These are phyloP conservation scores for Hericium rajendrae DNA, from an alignment of 768 basidiomycete genomes.

Conservation along the genomic window DNA sequence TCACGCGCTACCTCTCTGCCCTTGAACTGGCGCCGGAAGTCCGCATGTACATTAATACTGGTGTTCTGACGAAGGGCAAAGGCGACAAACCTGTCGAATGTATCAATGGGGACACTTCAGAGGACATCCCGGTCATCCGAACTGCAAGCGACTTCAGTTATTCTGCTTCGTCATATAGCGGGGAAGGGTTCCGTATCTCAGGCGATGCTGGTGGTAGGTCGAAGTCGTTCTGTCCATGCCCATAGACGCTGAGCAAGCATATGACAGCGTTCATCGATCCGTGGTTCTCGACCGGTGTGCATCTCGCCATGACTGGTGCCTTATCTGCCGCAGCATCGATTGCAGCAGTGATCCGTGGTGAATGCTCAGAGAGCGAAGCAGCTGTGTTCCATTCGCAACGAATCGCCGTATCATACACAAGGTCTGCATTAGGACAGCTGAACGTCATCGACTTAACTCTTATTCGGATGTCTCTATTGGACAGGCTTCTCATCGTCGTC, in stretches of 20 bases:
- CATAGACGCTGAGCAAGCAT: no score
- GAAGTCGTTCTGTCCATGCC: no score
- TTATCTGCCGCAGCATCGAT: constrained; percentile 39
- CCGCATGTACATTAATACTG: not conserved
- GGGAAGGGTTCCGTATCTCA: constrained; percentile 23
- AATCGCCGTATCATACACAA: constrained; percentile 36
- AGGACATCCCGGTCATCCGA: constrained; percentile 5
- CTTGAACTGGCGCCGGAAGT: not conserved
- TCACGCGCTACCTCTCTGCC: not conserved
- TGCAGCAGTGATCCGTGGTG: constrained; percentile 36
- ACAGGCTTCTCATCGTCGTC: constrained; percentile 16
- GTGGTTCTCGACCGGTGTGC: constrained; percentile 50
- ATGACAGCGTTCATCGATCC: constrained; percentile 43
- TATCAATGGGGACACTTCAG: no score
- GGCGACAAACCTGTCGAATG: not conserved
- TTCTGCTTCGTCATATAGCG: constrained; percentile 22
- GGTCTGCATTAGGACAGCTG: constrained; percentile 22
- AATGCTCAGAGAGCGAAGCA: constrained; percentile 34
- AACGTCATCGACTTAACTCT: no score
- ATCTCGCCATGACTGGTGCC: constrained; percentile 41
- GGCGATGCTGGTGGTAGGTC: constrained; percentile 32
- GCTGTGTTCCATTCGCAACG: constrained; percentile 32
- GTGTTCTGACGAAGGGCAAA: constrained; percentile 11
- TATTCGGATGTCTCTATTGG: not conserved
- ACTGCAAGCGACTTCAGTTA: constrained; percentile 30